Conservation (phyloP, 495 filamentous ascomycete species). For the Daldinia vernicosa region DNA sequence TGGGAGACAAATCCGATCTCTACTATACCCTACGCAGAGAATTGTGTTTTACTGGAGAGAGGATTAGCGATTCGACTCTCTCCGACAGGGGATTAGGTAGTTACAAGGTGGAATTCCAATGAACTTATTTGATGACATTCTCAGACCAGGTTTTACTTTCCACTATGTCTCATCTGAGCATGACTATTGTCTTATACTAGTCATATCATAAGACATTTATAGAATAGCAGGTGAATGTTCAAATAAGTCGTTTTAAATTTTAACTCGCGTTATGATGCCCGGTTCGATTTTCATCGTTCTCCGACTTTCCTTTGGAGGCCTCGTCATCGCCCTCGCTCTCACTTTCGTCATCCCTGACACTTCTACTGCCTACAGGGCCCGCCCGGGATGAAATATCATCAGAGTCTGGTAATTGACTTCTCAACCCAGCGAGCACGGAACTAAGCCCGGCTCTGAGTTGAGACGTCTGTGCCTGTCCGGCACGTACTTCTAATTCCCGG, state of each 20-base stretch:
- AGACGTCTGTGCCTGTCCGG: slow-evolving; percentile 41
- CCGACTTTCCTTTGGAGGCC: slow-evolving; percentile 15
- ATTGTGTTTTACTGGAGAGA: background rate
- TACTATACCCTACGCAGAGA: background rate
- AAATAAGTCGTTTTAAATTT: slow-evolving; percentile 7
- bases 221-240: background rate
- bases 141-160: background rate
- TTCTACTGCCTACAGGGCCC: background rate
- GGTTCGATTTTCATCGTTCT: slow-evolving; percentile 7
- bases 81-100: background rate
- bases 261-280: slow-evolving; percentile 20
- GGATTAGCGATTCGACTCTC: background rate
- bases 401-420: slow-evolving; percentile 38
- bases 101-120: background rate
- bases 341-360: background rate
- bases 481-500: slow-evolving; percentile 41
- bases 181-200: background rate
- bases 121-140: background rate
- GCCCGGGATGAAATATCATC: background rate
- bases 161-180: background rate
- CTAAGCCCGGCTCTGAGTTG: slow-evolving; percentile 43
- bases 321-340: slow-evolving; percentile 9
- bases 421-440: slow-evolving; percentile 42
- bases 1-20: background rate
- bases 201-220: background rate